Evolutionary conservation across 2,329 filamentous ascomycete species (phyloP).

Genomic region (Cadophora gregata): DNA sequence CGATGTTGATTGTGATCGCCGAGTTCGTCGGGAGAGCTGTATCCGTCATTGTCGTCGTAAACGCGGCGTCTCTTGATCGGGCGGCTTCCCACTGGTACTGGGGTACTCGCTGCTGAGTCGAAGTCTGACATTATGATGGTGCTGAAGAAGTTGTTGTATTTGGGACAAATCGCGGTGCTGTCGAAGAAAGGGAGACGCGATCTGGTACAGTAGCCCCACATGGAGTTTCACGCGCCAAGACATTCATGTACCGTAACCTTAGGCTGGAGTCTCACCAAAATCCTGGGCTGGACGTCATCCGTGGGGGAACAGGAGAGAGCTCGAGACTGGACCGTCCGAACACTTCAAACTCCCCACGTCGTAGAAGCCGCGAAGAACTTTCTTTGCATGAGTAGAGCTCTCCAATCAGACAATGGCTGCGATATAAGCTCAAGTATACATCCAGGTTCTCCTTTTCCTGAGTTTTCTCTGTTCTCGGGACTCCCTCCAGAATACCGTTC

Average conservation of each 20-base stretch:
- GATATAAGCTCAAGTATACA: conserved; percentile 9
- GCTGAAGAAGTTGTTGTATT: conserved; percentile 7
- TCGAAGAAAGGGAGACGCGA: conserved; percentile 25
- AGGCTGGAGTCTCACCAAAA: no score
- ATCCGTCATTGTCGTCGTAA: conserved; percentile 49
- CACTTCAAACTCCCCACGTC: conserved; percentile 24
- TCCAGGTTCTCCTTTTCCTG: conserved; percentile 9
- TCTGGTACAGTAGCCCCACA: conserved; percentile 24
- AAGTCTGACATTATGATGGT: conserved; percentile 39
- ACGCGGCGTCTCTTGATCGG: conserved; percentile 39
- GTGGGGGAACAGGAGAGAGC: conserved; percentile 9
- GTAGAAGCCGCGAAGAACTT: conserved; percentile 12
- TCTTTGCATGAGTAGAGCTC: background rate
- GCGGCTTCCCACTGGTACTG: conserved; percentile 27
- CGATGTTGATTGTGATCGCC: conserved; percentile 44
- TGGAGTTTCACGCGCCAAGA: conserved; percentile 15
- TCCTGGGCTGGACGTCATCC: conserved; percentile 16
- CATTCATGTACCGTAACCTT: no score
- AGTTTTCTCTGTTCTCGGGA: background rate
- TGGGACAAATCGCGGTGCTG: conserved; percentile 17
- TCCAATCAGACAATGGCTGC: conserved; percentile 11
- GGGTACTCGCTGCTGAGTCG: conserved; percentile 36
- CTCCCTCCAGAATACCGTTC: background rate
- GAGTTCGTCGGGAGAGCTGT: conserved; percentile 54
- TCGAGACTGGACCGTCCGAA: conserved; percentile 23